These are phyloP conservation scores for Camelina hispida DNA, from an alignment of 345 rosid species.

Conservation along the genomic window DNA sequence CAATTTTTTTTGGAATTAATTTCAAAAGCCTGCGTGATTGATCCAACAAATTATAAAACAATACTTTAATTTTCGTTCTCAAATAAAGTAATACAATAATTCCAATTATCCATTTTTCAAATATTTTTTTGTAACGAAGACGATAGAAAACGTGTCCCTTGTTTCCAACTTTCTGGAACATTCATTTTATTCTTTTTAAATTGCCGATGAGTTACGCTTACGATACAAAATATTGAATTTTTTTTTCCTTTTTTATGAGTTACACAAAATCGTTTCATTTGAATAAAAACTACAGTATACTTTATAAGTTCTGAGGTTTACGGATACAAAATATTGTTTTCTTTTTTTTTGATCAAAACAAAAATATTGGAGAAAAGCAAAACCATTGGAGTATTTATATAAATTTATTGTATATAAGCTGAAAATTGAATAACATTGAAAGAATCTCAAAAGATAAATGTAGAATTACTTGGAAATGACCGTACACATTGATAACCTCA, in stretches of 20 bases:
- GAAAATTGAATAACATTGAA: neutral
- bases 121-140: neutral
- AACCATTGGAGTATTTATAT: too few species aligned
- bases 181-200: neutral
- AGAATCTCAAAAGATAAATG: slow-evolving; percentile 5
- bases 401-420: too few species aligned
- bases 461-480: slow-evolving; percentile 36
- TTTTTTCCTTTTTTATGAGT: neutral
- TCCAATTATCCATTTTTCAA: slow-evolving; percentile 28
- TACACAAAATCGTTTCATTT: neutral
- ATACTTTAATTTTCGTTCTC: slow-evolving; percentile 18
- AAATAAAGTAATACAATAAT: slow-evolving; percentile 23
- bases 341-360: too few species aligned
- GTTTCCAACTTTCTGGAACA: slow-evolving; percentile 38
- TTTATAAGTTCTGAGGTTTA: neutral
- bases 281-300: neutral
- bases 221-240: neutral
- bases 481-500: slow-evolving; percentile 43
- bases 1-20: slow-evolving; percentile 5
- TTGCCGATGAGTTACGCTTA: slow-evolving; percentile 22
- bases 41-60: neutral
- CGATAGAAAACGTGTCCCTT: slow-evolving; percentile 31
- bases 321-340: too few species aligned
- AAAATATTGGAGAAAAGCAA: too few species aligned
- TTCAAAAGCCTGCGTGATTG: slow-evolving; percentile 39